These are phyloP conservation scores for Capronia americana DNA, from an alignment of 2,329 filamentous ascomycete species.

Conservation along the genomic window DNA sequence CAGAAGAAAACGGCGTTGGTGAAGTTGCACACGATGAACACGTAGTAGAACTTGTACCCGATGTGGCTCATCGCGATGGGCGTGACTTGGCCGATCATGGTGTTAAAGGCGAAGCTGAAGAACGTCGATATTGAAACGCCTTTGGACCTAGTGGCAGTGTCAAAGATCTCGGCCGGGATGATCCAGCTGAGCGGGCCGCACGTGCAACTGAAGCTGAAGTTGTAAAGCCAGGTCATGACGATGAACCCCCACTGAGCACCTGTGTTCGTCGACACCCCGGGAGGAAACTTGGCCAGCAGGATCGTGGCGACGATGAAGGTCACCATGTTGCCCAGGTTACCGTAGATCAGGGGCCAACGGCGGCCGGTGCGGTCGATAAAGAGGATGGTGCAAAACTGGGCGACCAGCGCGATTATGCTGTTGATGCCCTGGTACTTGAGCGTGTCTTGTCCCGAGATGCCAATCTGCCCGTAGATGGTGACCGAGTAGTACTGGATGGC, in stretches of 20 bases:
- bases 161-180: constrained; percentile 71
- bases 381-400: constrained; percentile 71
- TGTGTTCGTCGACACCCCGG: constrained; percentile 58
- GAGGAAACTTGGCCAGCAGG: constrained; percentile 66
- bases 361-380: constrained; percentile 72
- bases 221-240: constrained; percentile 77
- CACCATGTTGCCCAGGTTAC: constrained; percentile 73
- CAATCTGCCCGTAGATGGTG: constrained; percentile 70
- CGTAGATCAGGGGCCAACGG: constrained; percentile 72
- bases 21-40: constrained; percentile 72
- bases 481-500: constrained; percentile 79
- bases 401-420: constrained; percentile 71
- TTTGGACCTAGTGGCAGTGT: constrained; percentile 75
- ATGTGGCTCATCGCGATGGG: constrained; percentile 63
- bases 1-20: constrained; percentile 73
- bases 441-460: constrained; percentile 68
- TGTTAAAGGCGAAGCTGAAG: constrained; percentile 76
- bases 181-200: constrained; percentile 72
- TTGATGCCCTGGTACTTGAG: constrained; percentile 79
- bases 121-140: constrained; percentile 77
- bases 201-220: constrained; percentile 75
- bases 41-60: constrained; percentile 64
- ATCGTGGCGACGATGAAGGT: constrained; percentile 73
- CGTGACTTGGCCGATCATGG: constrained; percentile 73
- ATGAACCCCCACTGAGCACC: constrained; percentile 76